Evolutionary conservation across 1,284 basidiomycete species (phyloP).

Genomic region (Rhodotorula sp.): DNA sequence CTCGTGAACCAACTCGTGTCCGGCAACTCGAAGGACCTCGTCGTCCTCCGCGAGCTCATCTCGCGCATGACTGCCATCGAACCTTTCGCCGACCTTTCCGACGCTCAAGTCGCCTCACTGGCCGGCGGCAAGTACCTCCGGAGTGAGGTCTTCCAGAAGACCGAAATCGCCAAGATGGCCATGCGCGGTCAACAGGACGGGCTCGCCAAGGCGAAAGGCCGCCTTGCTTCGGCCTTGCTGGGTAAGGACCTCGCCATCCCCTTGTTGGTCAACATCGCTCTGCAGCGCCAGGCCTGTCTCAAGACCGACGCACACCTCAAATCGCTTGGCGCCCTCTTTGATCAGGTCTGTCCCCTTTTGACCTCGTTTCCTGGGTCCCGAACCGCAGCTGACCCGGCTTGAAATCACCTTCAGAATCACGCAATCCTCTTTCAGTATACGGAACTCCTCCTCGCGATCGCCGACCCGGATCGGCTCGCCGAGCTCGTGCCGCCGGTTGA

Average conservation of each 20-base stretch:
- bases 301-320: conserved; percentile 69
- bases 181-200: conserved; percentile 51
- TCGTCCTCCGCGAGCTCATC: conserved; percentile 87
- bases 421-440: conserved; percentile 58
- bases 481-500: conserved; percentile 61
- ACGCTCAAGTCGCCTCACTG: conserved; percentile 82
- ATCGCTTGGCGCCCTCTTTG: conserved; percentile 78
- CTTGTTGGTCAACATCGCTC: conserved; percentile 80
- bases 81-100: conserved; percentile 80
- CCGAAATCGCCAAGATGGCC: conserved; percentile 20
- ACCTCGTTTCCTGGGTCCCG: neutral
- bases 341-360: conserved; percentile 59
- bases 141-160: conserved; percentile 63
- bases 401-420: conserved; percentile 49
- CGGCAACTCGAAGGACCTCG: conserved; percentile 79
- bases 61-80: conserved; percentile 95
- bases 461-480: conserved; percentile 51
- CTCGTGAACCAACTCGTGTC: conserved; percentile 75
- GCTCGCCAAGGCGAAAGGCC: conserved; percentile 61
- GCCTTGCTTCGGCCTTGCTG: conserved; percentile 69
- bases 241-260: conserved; percentile 72
- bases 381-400: neutral
- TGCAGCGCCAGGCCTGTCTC: conserved; percentile 77
- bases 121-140: conserved; percentile 83
- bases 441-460: conserved; percentile 52